Base-by-base conservation (phyloP, 208 protist genomes). In the Trypanosoma rangeli region DNA sequence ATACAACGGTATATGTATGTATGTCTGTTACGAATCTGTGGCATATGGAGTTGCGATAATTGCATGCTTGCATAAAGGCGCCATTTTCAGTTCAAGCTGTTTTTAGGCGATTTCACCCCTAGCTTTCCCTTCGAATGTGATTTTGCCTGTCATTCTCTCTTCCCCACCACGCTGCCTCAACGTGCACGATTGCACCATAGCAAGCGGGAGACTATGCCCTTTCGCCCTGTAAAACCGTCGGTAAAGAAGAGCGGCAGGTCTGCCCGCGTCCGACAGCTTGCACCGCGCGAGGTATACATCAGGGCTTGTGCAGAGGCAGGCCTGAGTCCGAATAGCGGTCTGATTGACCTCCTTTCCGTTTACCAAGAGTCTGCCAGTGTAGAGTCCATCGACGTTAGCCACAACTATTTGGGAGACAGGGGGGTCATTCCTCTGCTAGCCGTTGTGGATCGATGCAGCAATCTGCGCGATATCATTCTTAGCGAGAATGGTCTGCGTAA, bases 401-500 rank as follows among this genome's bases (percentile, higher is more conserved):
- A 70, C 26, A 97, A 97, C 76, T 97, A 97, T 66, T 63, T 97
- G 3, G 94, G 92, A 0, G 90, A 97, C 72, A 85, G 82, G n/a
- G 92, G 92, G 10, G 56, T 96, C 9, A 46, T 89, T 12, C 81
- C 92, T 10, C 69, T 97, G 16, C 63, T 94, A 2, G 58, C 70
- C 0, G 83, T 93, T 20, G 26, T 96, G 10, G 76, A 94, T 48
- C 68, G 80, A n/a, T 77, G 80, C 29, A 62, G 78, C 0, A 83
- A 82, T 57, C 54, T 97, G 31, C 73, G 78, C 0, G 67, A 73
- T 0, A 50, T 97, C 7, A 70, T 84, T 3, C 57, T 97, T 15
- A 60, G 69, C 0, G 87, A 95, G 56, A 97, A 97, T 49, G 92
- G 92, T 3, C 68, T 97, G n/a, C 86, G 94, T 22, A 97, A 97